These are phyloP conservation scores for Xylaria sp. DNA, from an alignment of 2,329 filamentous ascomycete species.

Conservation along the genomic window DNA sequence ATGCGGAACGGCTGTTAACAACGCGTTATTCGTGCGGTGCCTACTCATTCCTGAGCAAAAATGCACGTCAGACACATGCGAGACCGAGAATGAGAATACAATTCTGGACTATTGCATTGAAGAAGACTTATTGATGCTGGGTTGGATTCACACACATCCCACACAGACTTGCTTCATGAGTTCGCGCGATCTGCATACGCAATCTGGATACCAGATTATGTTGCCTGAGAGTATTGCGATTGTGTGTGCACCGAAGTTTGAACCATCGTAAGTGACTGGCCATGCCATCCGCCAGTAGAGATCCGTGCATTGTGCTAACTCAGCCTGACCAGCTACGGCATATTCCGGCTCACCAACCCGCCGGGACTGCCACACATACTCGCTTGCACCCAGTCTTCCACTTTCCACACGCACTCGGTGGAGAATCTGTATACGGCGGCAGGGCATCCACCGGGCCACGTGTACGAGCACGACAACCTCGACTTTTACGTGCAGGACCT, in stretches of 20 bases:
- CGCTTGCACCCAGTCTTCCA: slow-evolving; percentile 74
- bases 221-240: slow-evolving; percentile 95
- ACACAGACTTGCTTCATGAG: slow-evolving; percentile 98
- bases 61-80: slow-evolving; percentile 90
- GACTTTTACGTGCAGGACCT: slow-evolving; percentile 65
- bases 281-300: neutral
- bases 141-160: slow-evolving; percentile 98
- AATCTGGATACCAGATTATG: slow-evolving; percentile 94
- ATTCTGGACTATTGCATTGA: slow-evolving; percentile 89
- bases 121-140: slow-evolving; percentile 82
- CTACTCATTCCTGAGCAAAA: slow-evolving; percentile 91
- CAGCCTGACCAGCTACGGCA: slow-evolving; percentile 69
- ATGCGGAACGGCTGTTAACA: slow-evolving; percentile 87
- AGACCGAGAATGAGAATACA: slow-evolving; percentile 84
- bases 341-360: slow-evolving; percentile 92
- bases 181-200: slow-evolving; percentile 89
- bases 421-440: slow-evolving; percentile 81
- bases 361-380: slow-evolving; percentile 87
- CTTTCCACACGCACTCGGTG: slow-evolving; percentile 78
- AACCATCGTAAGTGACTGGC: slow-evolving; percentile 71
- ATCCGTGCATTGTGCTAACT: slow-evolving; percentile 9
- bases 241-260: slow-evolving; percentile 86
- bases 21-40: slow-evolving; percentile 88
- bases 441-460: slow-evolving; percentile 68
- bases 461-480: slow-evolving; percentile 69